phyloP scores from a whole-genome alignment of 257 asterid species.

The Capsicum rhomboideum region DNA sequence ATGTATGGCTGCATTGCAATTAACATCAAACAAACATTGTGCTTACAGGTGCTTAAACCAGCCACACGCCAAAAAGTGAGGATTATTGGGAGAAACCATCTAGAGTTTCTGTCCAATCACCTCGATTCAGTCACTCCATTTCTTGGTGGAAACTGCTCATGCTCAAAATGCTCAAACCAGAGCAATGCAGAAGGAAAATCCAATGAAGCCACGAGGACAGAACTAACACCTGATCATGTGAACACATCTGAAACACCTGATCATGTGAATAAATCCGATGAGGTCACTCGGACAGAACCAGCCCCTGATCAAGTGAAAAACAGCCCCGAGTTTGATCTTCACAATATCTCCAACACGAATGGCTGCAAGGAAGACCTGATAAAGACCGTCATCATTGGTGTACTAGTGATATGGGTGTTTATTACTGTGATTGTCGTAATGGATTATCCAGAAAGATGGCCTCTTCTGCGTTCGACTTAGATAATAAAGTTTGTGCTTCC shows the following conservation, averaged over 20 bases:
- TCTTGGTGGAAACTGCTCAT: slow-evolving; percentile 33
- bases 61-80: slow-evolving; percentile 29
- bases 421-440: slow-evolving; percentile 3
- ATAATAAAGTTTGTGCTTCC: neutral
- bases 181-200: neutral
- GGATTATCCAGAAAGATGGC: neutral
- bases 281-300: neutral
- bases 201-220: neutral
- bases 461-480: neutral
- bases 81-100: slow-evolving; percentile 26
- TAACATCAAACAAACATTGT: neutral
- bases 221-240: neutral
- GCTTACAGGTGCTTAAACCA: slow-evolving; percentile 33
- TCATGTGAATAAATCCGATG: neutral
- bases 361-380: neutral
- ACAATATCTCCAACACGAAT: neutral
- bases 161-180: slow-evolving; percentile 17
- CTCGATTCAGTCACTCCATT: slow-evolving; percentile 19
- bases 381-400: slow-evolving; percentile 1
- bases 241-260: neutral
- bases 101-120: slow-evolving; percentile 11
- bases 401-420: slow-evolving; percentile 14
- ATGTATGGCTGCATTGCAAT: neutral
- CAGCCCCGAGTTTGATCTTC: neutral
- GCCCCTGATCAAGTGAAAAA: neutral